phyloP scores from a whole-genome alignment of 768 basidiomycete genomes.

The Lanmaoa pseudosensibilis region DNA sequence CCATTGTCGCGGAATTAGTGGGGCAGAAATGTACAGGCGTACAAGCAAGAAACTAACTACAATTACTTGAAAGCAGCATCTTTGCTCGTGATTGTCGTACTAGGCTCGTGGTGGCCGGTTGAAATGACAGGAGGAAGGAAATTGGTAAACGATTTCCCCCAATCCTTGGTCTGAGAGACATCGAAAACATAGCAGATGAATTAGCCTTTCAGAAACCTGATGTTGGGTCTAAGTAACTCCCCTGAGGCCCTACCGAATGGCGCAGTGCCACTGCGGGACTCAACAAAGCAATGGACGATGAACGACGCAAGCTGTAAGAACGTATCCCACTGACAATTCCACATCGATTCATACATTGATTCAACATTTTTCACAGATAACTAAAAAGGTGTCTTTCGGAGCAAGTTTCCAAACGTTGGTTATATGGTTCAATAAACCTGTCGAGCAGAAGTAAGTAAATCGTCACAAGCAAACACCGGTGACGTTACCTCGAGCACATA shows the following conservation, averaged over 20 bases:
- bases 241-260: not conserved
- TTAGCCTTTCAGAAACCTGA: not conserved
- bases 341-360: not conserved
- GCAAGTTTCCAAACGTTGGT: not conserved
- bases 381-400: not conserved
- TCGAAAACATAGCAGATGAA: not conserved
- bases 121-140: not conserved
- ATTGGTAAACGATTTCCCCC: not conserved
- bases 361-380: not conserved
- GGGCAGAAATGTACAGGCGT: no score
- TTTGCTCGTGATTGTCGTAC: not conserved
- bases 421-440: conserved; percentile 25
- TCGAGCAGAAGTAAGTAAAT: conserved; percentile 1
- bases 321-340: not conserved
- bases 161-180: not conserved
- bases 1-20: not conserved
- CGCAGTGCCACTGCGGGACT: not conserved
- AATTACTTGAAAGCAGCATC: not conserved
- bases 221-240: no score
- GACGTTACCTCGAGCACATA: conserved; percentile 84
- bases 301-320: not conserved
- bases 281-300: not conserved
- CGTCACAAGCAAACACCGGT: not conserved
- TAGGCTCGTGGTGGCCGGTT: not conserved
- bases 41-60: not conserved